Evolutionary conservation across 441 rosid species (phyloP), one percentile per base, ranked within the genome.

Genomic region (Kokia cookei): DNA sequence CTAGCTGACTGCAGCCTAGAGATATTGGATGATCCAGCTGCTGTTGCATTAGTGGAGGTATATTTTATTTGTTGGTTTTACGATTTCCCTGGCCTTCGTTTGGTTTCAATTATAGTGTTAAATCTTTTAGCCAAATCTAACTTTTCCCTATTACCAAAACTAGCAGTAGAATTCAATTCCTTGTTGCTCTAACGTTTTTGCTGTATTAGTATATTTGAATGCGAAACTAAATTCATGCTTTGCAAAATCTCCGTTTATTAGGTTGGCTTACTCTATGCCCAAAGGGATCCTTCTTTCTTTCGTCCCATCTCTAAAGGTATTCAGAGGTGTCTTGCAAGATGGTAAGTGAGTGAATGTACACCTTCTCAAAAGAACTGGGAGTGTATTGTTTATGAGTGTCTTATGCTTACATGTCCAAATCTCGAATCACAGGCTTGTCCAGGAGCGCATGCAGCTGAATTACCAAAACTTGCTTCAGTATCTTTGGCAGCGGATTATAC

Each of bases 241-340:
- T 73, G 62, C 57, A 40, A 32, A 68, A 51, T n/a, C 17, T 48
- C 15, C 14, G 2, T 40, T 19, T 65, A 58, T 11, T 81, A 91
- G 99, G 97, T 91, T 81, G 97, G 99, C 59, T 85, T 96, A 84
- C 91, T 96, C 29, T 92, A 91, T 76, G 80, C 90, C 68, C 97
- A 96, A 75, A 85, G 97, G 37, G 97, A 96, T 84, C 99, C 97
- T 7, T 86, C 99, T 37, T 88, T 91, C 76, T 84, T 92, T 74
- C 97, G 98, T 50, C 98, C 99, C 32, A 78, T 91, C 76, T 88
- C 97, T 65, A 89, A 84, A 82, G 99, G 90, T 73, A 86, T 96
- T 70, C 88, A 93, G 80, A 88, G 97, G 84, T 92, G 99, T 35
- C 94, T 92, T 76, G 91, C 85, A 57, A 92, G 99, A 92, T 96